Evolutionary conservation across 1,139 yeast species (phyloP).

Genomic region (Sugiyamaella xylanicola): DNA sequence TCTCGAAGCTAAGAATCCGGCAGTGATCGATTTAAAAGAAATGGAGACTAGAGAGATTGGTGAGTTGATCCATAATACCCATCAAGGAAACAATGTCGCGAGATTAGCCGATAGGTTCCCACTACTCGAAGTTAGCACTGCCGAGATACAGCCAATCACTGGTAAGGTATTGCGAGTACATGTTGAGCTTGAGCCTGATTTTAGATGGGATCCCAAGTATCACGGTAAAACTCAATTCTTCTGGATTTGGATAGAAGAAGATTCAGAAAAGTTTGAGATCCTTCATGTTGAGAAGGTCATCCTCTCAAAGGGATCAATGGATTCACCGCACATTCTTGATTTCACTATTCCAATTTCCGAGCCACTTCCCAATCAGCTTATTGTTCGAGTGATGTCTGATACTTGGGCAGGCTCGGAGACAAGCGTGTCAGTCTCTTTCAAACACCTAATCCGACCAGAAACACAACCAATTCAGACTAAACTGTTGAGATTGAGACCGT

Average conservation of each 20-base stretch:
- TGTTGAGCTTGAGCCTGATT: slow-evolving; percentile 69
- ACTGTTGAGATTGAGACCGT: slow-evolving; percentile 75
- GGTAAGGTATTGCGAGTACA: slow-evolving; percentile 82
- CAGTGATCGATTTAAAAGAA: slow-evolving; percentile 72
- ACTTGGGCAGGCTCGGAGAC: slow-evolving; percentile 89
- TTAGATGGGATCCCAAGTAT: slow-evolving; percentile 75
- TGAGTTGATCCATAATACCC: slow-evolving; percentile 78
- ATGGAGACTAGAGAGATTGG: slow-evolving; percentile 80
- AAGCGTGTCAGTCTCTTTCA: slow-evolving; percentile 78
- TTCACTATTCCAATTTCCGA: slow-evolving; percentile 89
- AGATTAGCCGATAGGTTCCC: slow-evolving; percentile 75
- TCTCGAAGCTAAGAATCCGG: slow-evolving; percentile 64
- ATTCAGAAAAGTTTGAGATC: slow-evolving; percentile 65
- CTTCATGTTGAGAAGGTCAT: slow-evolving; percentile 83
- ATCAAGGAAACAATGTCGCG: slow-evolving; percentile 68
- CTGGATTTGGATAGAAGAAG: slow-evolving; percentile 91
- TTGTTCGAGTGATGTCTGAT: slow-evolving; percentile 78
- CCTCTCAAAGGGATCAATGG: slow-evolving; percentile 59
- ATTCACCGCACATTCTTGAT: slow-evolving; percentile 70
- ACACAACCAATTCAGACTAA: slow-evolving; percentile 86
- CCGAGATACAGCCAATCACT: slow-evolving; percentile 91
- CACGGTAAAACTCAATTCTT: slow-evolving; percentile 91
- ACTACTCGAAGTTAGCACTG: slow-evolving; percentile 59
- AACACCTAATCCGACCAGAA: slow-evolving; percentile 71
- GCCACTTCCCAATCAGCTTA: slow-evolving; percentile 85